Percentiles rank a stretch among this genome's conserved stretches.
Conservation (phyloP, 1,139 yeast species). For the Debaryomyces coudertii region DNA sequence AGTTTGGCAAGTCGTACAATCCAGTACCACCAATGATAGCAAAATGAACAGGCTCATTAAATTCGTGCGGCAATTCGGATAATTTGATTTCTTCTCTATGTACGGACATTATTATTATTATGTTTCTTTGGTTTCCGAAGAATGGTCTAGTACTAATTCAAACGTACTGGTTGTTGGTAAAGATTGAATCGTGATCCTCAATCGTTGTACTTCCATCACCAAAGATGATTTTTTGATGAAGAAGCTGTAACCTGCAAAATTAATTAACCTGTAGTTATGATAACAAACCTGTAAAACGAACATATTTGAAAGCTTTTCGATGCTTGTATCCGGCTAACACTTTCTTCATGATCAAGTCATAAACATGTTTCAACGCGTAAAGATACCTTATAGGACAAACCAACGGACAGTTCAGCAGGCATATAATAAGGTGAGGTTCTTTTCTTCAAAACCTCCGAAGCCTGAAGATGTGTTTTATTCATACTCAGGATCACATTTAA, state of each 20-base stretch:
- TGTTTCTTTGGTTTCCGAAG: background rate
- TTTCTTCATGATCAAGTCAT: background rate
- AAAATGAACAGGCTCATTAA: constrained; percentile 56
- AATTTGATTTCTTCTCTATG: constrained; percentile 37
- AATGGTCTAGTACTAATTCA: background rate
- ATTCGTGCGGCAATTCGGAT: constrained; percentile 41
- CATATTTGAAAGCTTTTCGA: constrained; percentile 2
- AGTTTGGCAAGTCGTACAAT: constrained; percentile 80
- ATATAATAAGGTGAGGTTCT: background rate
- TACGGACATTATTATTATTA: constrained; percentile 32
- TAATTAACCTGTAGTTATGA: background rate
- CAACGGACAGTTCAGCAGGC: background rate
- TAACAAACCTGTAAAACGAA: background rate
- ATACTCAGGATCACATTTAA: constrained; percentile 8
- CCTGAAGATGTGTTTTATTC: constrained; percentile 9
- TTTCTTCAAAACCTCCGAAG: constrained; percentile 19
- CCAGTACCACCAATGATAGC: constrained; percentile 99
- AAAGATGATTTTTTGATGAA: background rate
- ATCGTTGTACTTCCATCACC: constrained; percentile 5
- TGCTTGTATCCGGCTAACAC: background rate
- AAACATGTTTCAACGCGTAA: constrained; percentile 3
- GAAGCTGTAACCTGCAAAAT: background rate
- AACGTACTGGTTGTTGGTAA: background rate
- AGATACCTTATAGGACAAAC: background rate
- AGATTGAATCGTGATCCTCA: constrained; percentile 1